These are phyloP conservation scores for Phaffia rhodozyma DNA, from an alignment of 1,284 basidiomycete genomes.

Conservation along the genomic window DNA sequence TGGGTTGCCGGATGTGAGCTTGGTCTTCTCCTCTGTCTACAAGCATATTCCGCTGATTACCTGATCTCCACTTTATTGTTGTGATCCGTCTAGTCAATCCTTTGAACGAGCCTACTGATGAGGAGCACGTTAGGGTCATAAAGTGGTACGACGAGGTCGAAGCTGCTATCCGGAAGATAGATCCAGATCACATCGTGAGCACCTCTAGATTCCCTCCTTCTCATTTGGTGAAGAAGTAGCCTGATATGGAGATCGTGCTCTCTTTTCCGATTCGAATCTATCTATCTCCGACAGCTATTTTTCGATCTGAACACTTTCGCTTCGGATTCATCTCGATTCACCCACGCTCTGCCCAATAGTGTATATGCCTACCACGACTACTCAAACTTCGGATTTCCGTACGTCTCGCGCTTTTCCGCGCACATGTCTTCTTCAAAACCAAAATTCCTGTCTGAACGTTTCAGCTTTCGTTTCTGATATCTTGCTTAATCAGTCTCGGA, in stretches of 20 bases:
- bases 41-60: no score
- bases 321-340: conserved; percentile 58
- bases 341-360: conserved; percentile 46
- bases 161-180: conserved; percentile 52
- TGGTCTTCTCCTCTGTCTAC: neutral
- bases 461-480: no score
- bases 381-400: conserved; percentile 51
- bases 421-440: conserved; percentile 36
- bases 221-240: neutral
- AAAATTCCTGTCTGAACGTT: neutral
- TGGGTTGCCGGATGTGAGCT: conserved; percentile 40
- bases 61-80: conserved; percentile 33
- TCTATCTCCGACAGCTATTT: neutral
- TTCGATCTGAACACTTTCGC: conserved; percentile 59
- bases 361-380: conserved; percentile 40
- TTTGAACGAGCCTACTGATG: conserved; percentile 62
- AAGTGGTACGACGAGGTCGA: conserved; percentile 52
- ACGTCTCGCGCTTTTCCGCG: conserved; percentile 37
- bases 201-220: conserved; percentile 29
- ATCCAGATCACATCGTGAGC: conserved; percentile 45
- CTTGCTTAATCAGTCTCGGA: neutral
- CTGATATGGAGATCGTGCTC: neutral
- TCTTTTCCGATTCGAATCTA: neutral
- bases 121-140: conserved; percentile 39
- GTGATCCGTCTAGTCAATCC: neutral